phyloP scores from a whole-genome alignment of 176 grass and related monocot species.

The Olyra latifolia region DNA sequence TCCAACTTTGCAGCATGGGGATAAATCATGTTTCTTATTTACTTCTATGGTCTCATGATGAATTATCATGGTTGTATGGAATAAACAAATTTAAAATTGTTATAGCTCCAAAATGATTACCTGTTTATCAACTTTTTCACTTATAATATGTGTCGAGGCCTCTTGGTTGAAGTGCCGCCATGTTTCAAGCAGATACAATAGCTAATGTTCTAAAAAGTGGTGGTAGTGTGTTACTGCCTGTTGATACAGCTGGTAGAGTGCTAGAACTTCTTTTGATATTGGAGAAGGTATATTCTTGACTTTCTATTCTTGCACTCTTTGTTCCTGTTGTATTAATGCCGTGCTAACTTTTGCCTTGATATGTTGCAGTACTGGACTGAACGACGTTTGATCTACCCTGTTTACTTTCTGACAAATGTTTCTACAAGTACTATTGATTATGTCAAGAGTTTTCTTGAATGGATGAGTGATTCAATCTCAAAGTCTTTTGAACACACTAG shows the following conservation, averaged over 20 bases:
- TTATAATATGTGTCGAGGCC: not conserved
- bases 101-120: not conserved
- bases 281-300: slow-evolving; percentile 61
- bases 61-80: not conserved
- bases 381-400: slow-evolving; percentile 69
- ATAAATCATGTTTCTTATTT: not conserved
- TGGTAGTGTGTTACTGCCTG: slow-evolving; percentile 83
- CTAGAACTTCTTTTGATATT: slow-evolving; percentile 91
- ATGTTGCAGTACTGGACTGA: slow-evolving; percentile 83
- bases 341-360: slow-evolving; percentile 41
- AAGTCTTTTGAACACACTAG: slow-evolving; percentile 89
- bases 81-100: not conserved
- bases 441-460: slow-evolving; percentile 99
- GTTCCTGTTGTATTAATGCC: slow-evolving; percentile 1
- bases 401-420: slow-evolving; percentile 97
- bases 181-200: slow-evolving; percentile 68
- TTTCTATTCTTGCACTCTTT: not conserved
- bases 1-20: not conserved
- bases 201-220: slow-evolving; percentile 66
- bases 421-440: slow-evolving; percentile 82
- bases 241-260: slow-evolving; percentile 94
- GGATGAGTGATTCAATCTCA: slow-evolving; percentile 93
- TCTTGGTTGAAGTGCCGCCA: slow-evolving; percentile 10
- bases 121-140: slow-evolving; percentile 12
- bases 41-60: not conserved